Percentiles rank a stretch among this genome's conserved stretches.
phyloP scores from a whole-genome alignment of 495 filamentous ascomycete species.

The Staphylotrichum tortipilum region DNA sequence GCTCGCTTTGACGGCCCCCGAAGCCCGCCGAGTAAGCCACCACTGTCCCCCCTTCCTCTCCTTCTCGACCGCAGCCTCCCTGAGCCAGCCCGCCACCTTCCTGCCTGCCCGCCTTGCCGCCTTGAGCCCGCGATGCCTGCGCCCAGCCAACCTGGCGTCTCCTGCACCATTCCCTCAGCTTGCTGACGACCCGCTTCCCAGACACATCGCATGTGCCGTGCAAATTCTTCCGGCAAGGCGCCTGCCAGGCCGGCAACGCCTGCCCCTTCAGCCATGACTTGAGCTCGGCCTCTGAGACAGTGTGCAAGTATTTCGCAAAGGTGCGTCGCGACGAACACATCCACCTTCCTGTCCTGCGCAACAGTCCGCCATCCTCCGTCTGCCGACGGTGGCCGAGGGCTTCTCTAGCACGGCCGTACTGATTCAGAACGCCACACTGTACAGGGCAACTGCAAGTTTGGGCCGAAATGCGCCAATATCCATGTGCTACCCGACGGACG shows the following conservation, averaged over 20 bases:
- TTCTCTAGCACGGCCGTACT: slow-evolving; percentile 17
- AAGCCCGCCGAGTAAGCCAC: slow-evolving; percentile 71
- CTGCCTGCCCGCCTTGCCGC: too few relatives aligned
- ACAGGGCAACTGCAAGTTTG: slow-evolving; percentile 98
- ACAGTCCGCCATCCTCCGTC: too few relatives aligned
- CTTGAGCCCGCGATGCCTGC: too few relatives aligned
- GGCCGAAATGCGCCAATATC: slow-evolving; percentile 89
- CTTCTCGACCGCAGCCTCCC: not conserved
- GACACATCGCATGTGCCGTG: slow-evolving; percentile 97
- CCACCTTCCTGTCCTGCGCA: too few relatives aligned
- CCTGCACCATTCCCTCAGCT: too few relatives aligned
- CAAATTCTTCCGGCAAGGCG: slow-evolving; percentile 96
- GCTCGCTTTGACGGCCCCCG: slow-evolving; percentile 57
- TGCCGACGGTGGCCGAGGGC: slow-evolving; percentile 6
- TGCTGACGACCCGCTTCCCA: too few relatives aligned
- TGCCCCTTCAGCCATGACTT: slow-evolving; percentile 94
- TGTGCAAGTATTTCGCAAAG: slow-evolving; percentile 98
- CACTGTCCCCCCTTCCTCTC: not conserved
- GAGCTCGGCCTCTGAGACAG: slow-evolving; percentile 66
- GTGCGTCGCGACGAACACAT: slow-evolving; percentile 47
- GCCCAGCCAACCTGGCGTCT: too few relatives aligned
- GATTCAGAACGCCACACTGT: slow-evolving; percentile 22
- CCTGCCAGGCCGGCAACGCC: slow-evolving; percentile 89
- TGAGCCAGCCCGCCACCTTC: too few relatives aligned
- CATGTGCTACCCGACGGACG: slow-evolving; percentile 92